These are phyloP conservation scores for Haemoproteus tartakovskyi DNA, from an alignment of 169 alveolate genomes.

Conservation along the genomic window DNA sequence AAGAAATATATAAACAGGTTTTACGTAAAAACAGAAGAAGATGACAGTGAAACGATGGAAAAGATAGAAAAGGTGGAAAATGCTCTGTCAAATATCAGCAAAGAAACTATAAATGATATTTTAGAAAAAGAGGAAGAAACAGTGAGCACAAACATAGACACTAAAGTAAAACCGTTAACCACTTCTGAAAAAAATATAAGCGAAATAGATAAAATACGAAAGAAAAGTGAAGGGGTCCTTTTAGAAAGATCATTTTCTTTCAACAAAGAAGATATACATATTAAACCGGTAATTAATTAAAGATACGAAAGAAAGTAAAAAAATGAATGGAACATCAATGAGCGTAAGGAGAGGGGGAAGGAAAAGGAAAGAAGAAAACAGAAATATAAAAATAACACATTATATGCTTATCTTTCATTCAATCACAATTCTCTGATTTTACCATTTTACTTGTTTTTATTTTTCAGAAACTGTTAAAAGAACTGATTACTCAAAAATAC, in stretches of 20 bases:
- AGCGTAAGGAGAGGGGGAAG: not conserved
- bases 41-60: not conserved
- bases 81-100: not conserved
- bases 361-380: no score
- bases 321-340: not conserved
- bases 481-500: slow-evolving; percentile 51
- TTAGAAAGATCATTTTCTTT: slow-evolving; percentile 57
- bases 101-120: not conserved
- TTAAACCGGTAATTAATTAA: slow-evolving; percentile 63
- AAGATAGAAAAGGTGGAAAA: not conserved
- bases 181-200: slow-evolving; percentile 6
- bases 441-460: no score
- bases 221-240: slow-evolving; percentile 10
- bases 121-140: not conserved
- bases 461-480: slow-evolving; percentile 39
- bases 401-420: no score
- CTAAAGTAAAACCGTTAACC: not conserved
- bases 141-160: not conserved
- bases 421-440: no score
- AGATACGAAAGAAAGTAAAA: not conserved
- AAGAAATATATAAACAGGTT: no score
- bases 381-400: no score
- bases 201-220: slow-evolving; percentile 45
- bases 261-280: slow-evolving; percentile 2
- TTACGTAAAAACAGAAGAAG: not conserved